A percentile compares a stretch with the other conserved stretches of the same genome.
Evolutionary conservation across 208 protist genomes (phyloP).

Genomic region (Acanthamoeba lenticulata): DNA sequence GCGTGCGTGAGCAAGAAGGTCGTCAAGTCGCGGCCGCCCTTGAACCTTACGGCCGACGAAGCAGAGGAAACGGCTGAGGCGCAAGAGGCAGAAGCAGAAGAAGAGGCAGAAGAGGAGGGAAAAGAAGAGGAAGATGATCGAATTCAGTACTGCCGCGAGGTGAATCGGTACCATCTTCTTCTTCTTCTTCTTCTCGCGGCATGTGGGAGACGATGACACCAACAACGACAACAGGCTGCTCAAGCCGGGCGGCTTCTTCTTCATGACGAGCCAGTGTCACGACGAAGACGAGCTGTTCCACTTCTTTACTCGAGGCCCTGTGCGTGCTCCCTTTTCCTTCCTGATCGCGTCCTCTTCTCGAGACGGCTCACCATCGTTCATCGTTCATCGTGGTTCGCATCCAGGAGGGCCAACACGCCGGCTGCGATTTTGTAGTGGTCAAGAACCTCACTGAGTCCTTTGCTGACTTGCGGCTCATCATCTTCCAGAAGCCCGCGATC

Average conservation of each 20-base stretch:
- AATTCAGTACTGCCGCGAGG: not conserved
- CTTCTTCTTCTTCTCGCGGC: too few relatives aligned
- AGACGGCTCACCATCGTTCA: not conserved
- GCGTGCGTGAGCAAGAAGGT: conserved; percentile 28
- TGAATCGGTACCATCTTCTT: not conserved
- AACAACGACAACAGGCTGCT: not conserved
- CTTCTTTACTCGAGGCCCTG: not conserved
- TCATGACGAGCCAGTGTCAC: conserved; percentile 23
- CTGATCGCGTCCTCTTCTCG: not conserved
- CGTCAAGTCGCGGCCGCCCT: not conserved
- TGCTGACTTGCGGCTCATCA: not conserved
- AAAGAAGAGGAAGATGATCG: not conserved
- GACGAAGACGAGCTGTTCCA: not conserved
- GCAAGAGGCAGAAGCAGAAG: not conserved
- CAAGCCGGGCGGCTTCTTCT: conserved; percentile 5
- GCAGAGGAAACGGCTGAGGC: not conserved
- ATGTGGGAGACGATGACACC: too few relatives aligned
- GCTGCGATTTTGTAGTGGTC: not conserved
- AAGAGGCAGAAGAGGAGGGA: not conserved
- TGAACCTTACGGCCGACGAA: not conserved
- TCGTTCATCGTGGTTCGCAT: too few relatives aligned
- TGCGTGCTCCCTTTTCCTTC: not conserved
- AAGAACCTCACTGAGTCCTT: not conserved
- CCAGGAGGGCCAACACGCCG: not conserved
- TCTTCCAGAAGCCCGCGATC: not conserved